phyloP scores from a whole-genome alignment of 306 rosid genomes.

The Cicer judaicum region DNA sequence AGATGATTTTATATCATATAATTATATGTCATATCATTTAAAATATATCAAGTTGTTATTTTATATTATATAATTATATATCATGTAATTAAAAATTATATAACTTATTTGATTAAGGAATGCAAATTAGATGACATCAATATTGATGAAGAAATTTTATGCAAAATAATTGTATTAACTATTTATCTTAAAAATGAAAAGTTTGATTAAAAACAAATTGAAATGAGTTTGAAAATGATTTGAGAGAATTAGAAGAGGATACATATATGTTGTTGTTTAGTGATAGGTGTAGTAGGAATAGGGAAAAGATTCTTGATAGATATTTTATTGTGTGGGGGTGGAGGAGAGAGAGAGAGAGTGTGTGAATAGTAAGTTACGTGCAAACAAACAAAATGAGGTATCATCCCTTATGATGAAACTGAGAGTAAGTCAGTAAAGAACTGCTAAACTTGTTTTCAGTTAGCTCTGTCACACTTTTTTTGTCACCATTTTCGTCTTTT shows the following conservation, averaged over 20 bases:
- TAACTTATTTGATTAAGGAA: too few relatives aligned
- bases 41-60: too few relatives aligned
- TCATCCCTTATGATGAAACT: neutral
- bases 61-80: too few relatives aligned
- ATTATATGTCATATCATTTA: too few relatives aligned
- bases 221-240: neutral
- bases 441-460: neutral
- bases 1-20: too few relatives aligned
- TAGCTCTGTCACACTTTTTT: neutral
- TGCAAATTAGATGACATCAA: too few relatives aligned
- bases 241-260: slow-evolving; percentile 16
- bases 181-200: too few relatives aligned
- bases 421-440: neutral
- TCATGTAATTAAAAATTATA: too few relatives aligned
- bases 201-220: too few relatives aligned
- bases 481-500: neutral
- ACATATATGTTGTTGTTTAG: neutral
- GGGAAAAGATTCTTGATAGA: slow-evolving; percentile 7
- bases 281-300: slow-evolving; percentile 6
- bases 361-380: neutral
- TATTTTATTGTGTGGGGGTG: slow-evolving; percentile 13
- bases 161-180: too few relatives aligned
- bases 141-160: too few relatives aligned
- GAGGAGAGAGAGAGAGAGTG: neutral
- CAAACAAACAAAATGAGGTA: neutral